Percentiles rank a stretch among this genome's conserved stretches.
These are phyloP conservation scores for Yamadazyma oceani DNA, from an alignment of 1,139 yeast species.

Conservation along the genomic window DNA sequence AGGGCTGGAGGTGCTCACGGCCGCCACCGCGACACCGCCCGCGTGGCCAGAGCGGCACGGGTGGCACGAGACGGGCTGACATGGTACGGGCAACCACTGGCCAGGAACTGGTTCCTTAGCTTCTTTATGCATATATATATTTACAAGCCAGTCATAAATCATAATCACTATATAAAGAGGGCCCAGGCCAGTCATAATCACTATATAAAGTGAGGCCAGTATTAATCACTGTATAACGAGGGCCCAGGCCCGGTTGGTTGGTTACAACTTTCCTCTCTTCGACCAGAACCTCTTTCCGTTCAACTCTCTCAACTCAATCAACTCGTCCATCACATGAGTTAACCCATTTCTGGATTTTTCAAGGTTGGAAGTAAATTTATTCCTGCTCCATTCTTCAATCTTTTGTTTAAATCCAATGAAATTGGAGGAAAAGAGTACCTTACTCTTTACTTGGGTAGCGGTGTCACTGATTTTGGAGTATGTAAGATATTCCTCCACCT, in stretches of 20 bases:
- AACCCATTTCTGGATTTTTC: conserved; percentile 70
- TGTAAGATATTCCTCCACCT: conserved; percentile 74
- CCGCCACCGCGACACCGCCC: no score
- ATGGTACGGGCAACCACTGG: no score
- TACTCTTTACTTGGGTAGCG: conserved; percentile 43
- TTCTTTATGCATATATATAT: not conserved
- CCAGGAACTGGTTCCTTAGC: no score
- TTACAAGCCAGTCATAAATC: conserved; percentile 1
- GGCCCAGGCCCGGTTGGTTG: no score
- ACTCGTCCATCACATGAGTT: conserved; percentile 68
- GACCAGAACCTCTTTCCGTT: conserved; percentile 2
- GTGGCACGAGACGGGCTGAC: no score
- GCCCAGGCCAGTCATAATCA: no score
- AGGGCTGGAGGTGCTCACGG: no score
- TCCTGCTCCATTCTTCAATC: conserved; percentile 83
- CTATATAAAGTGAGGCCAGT: no score
- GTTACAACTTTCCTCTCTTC: no score
- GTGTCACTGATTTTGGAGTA: conserved; percentile 29
- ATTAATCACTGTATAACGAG: no score
- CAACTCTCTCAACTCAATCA: conserved; percentile 29
- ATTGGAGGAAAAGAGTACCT: conserved; percentile 74
- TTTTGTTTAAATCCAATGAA: conserved; percentile 67
- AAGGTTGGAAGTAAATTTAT: conserved; percentile 66
- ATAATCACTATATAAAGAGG: not conserved
- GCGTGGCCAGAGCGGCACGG: no score